Base-by-base conservation (phyloP, 2,329 filamentous ascomycete genomes). In the Neonectria ditissima region DNA sequence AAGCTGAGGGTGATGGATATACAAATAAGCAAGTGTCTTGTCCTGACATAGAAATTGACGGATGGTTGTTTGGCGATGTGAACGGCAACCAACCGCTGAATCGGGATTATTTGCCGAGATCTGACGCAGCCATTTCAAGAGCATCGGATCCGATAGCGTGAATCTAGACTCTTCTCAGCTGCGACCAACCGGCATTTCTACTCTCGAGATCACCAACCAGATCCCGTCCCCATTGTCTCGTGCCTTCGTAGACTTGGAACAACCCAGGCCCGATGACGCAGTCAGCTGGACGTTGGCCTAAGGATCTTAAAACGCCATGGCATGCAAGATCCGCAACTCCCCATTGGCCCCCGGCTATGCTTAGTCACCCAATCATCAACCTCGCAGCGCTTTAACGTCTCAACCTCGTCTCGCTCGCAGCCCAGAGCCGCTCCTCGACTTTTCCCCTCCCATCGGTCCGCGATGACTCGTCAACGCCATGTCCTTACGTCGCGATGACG, bases 381-480 rank as follows among this genome's bases (percentile, higher is more conserved):
- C 58, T 62, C 58, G 51, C 54, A 14, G 30, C 54, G 54, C 30
- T 39, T 39, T 39, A 39, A 16, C 54, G 43, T 18, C 47, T 28
- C 26, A 43, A 18, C 18, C 54, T n/a, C 24, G 6, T 16, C 30
- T 16, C 14, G 34, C 34, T 47, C 28, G 18, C 20, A 37, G 34
- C 34, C 34, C 30, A 18, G 6, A 11, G n/a, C n/a, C n/a, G n/a
- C 18, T 16, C 55, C 30, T 20, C 43, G 44, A 44, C 54, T 34
- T 54, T 39, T n/a, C n/a, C n/a, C n/a, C n/a, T n/a, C 28, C 28
- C 39, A 8, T 56, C 22, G 37, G 37, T 37, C 47, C 70, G 73
- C 59, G 61, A 79, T 78, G 77, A 71, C 68, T 70, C 63, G 66
- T 63, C 73, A 70, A 70, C 71, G 77, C 72, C 75, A 80, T 79